Conservation (phyloP, 1,284 basidiomycete species). For the Earliella scabrosa region DNA sequence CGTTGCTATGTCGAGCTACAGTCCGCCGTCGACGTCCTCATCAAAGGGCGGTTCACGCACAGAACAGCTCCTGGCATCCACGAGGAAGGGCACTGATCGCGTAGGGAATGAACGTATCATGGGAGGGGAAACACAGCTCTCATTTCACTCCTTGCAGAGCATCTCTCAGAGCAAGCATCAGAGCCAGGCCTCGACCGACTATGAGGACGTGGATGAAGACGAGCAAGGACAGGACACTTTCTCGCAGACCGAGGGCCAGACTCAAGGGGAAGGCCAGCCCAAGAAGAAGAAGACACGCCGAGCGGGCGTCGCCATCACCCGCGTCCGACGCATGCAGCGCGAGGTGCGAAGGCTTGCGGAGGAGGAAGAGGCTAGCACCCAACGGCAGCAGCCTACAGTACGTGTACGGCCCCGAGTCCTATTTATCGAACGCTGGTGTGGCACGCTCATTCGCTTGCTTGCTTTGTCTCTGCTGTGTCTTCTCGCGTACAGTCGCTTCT, state of each 20-base stretch:
- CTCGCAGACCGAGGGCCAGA: slow-evolving; percentile 8
- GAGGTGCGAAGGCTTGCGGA: slow-evolving; percentile 24
- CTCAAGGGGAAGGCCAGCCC: slow-evolving; percentile 18
- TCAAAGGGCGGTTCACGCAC: slow-evolving; percentile 15
- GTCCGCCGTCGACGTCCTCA: slow-evolving; percentile 11
- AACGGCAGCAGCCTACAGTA: slow-evolving; percentile 19
- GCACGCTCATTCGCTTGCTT: background rate
- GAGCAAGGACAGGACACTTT: slow-evolving; percentile 11
- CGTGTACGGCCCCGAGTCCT: slow-evolving; percentile 10
- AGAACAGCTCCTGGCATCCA: slow-evolving; percentile 17
- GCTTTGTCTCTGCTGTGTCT: slow-evolving; percentile 2
- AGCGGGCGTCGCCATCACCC: slow-evolving; percentile 23
- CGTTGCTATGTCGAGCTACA: slow-evolving; percentile 17
- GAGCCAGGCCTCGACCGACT: slow-evolving; percentile 17
- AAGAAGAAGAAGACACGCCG: slow-evolving; percentile 26
- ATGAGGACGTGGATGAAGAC: slow-evolving; percentile 18
- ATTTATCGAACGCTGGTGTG: background rate
- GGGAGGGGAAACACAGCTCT: slow-evolving; percentile 17
- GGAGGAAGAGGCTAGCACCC: slow-evolving; percentile 18
- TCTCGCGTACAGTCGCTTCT: slow-evolving; percentile 12
- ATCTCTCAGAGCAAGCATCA: slow-evolving; percentile 1
- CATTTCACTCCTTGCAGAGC: slow-evolving; percentile 8
- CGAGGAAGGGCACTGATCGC: slow-evolving; percentile 22
- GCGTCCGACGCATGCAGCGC: slow-evolving; percentile 23
- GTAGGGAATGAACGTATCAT: slow-evolving; percentile 20